Conservation (phyloP, 768 basidiomycete species). For the Lactarius vividus region DNA sequence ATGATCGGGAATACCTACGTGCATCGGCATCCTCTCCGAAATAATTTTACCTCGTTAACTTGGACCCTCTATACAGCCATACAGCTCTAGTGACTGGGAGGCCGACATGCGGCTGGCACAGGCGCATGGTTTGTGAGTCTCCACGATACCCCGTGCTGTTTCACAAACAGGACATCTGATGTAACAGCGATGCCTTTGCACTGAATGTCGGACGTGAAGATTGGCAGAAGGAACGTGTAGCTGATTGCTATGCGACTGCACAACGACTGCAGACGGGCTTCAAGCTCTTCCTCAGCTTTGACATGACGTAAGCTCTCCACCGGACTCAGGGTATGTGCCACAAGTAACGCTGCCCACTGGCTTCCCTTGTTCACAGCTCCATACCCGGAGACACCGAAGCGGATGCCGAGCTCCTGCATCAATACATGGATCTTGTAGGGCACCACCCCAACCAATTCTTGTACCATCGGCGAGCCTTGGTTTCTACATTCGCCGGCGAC, state of each 20-base stretch:
- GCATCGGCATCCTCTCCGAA: not conserved
- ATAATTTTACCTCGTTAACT: not conserved
- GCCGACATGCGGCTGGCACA: constrained; percentile 17
- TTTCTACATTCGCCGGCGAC: constrained; percentile 42
- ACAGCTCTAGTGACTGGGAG: constrained; percentile 1
- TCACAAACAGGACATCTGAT: not conserved
- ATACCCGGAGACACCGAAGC: constrained; percentile 21
- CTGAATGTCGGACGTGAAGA: constrained; percentile 32
- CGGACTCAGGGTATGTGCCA: not conserved
- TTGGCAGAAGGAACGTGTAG: constrained; percentile 31
- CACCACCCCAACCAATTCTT: constrained; percentile 35
- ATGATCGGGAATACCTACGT: constrained; percentile 21
- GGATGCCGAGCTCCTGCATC: constrained; percentile 28
- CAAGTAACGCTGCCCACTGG: not conserved
- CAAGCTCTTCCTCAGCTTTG: constrained; percentile 40
- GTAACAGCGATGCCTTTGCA: constrained; percentile 14
- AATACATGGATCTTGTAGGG: constrained; percentile 33
- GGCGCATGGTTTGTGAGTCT: constrained; percentile 15
- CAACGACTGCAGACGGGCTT: constrained; percentile 37
- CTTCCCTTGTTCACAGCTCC: constrained; percentile 34
- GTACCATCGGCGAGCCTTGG: constrained; percentile 34
- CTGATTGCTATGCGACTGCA: constrained; percentile 49
- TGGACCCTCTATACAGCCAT: not conserved
- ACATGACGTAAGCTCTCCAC: constrained; percentile 35
- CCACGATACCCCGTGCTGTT: not conserved